Conservation (phyloP, 78 protist genomes). For the Dictyostelium capitatum region DNA sequence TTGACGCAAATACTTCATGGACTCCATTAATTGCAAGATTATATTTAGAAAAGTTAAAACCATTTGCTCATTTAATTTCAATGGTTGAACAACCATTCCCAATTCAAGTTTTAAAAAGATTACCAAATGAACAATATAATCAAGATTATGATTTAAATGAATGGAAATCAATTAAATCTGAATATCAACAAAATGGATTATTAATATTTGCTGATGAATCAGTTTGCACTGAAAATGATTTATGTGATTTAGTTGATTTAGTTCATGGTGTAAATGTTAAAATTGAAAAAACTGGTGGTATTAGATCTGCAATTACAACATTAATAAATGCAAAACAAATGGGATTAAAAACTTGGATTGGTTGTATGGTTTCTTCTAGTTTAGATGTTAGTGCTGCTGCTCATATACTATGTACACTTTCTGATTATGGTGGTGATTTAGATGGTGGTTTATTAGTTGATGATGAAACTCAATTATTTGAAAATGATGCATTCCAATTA, state of each 20-base stretch:
- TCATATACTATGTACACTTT: conserved; percentile 10
- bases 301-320: conserved; percentile 45
- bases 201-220: conserved; percentile 70
- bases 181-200: conserved; percentile 33
- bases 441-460: conserved; percentile 55
- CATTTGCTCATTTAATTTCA: conserved; percentile 15
- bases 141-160: neutral
- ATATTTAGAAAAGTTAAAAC: conserved; percentile 4
- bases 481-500: conserved; percentile 45
- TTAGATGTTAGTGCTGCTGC: conserved; percentile 49
- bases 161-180: conserved; percentile 41
- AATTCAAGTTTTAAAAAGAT: conserved; percentile 19
- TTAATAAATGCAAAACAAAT: conserved; percentile 30
- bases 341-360: conserved; percentile 39
- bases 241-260: neutral
- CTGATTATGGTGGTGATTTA: conserved; percentile 47
- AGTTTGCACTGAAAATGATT: conserved; percentile 37
- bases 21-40: conserved; percentile 36
- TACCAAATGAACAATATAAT: neutral
- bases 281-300: conserved; percentile 70
- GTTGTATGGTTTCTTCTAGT: conserved; percentile 63
- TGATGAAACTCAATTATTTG: conserved; percentile 41
- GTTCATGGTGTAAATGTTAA: conserved; percentile 73
- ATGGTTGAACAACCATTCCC: conserved; percentile 81
- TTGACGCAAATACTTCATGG: conserved; percentile 74